Conservation (phyloP, 108 stramenopile genomes). For the Aurantiochytrium sp. region DNA sequence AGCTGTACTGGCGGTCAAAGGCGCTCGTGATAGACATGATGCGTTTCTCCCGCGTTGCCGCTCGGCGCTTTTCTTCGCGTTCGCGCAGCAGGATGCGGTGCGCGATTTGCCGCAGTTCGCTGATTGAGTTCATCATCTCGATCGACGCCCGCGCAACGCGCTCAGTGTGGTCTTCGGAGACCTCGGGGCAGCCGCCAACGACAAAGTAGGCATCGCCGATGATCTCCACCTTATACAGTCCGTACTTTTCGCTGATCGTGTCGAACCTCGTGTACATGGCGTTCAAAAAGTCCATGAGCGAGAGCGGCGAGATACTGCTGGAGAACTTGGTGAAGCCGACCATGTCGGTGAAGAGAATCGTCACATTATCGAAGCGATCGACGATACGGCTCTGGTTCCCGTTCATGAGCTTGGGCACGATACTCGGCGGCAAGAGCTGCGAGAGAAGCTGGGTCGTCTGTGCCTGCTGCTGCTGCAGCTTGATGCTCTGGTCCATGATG, state of each 20-base stretch:
- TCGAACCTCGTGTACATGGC: constrained; percentile 43
- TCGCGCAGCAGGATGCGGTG: not conserved
- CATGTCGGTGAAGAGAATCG: constrained; percentile 52
- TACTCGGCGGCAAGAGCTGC: constrained; percentile 32
- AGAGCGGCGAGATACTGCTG: constrained; percentile 24
- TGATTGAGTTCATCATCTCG: constrained; percentile 29
- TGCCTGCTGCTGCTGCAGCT: not conserved
- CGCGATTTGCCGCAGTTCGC: not conserved
- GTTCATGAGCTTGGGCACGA: constrained; percentile 26
- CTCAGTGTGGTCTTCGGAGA: constrained; percentile 33
- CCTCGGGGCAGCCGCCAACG: constrained; percentile 37
- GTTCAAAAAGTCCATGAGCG: constrained; percentile 47
- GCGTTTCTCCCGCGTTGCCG: not conserved
- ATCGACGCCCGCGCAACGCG: constrained; percentile 13
- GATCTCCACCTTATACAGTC: constrained; percentile 50
- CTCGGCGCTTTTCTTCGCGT: not conserved
- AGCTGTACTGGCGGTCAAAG: not conserved
- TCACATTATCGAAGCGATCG: constrained; percentile 6
- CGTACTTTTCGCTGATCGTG: constrained; percentile 8
- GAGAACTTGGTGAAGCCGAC: constrained; percentile 47
- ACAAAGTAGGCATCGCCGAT: constrained; percentile 53
- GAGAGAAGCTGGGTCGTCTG: not conserved
- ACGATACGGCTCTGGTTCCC: not conserved
- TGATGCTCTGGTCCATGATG: constrained; percentile 8
- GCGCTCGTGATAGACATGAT: not conserved